A percentile compares a stretch with the other conserved stretches of the same genome.
Evolutionary conservation across 2,329 filamentous ascomycete genomes (phyloP).

Genomic region (Neofusicoccum sp.): DNA sequence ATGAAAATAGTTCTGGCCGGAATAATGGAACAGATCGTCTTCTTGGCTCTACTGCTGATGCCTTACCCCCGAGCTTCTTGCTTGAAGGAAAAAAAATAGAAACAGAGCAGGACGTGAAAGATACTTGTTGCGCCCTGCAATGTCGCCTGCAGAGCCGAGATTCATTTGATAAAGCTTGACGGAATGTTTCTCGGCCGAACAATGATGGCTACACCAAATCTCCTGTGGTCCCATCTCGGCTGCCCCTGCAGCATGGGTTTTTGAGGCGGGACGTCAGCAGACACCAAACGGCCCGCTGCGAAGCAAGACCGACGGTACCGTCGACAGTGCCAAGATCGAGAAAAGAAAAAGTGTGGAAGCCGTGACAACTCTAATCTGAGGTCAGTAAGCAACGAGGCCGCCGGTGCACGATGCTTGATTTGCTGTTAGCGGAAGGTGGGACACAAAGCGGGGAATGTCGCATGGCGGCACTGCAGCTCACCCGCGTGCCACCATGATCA

Average conservation of each 20-base stretch:
- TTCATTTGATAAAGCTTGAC: not conserved
- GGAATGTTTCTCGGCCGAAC: slow-evolving; percentile 15
- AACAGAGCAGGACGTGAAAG: not conserved
- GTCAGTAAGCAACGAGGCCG: not conserved
- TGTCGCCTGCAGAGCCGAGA: not conserved
- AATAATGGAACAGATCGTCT: not conserved
- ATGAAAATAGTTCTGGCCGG: not conserved
- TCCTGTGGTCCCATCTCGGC: not conserved
- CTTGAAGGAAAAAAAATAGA: slow-evolving; percentile 7
- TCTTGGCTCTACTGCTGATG: not conserved
- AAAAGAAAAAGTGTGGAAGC: not conserved
- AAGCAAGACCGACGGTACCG: not conserved
- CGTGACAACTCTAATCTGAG: not conserved
- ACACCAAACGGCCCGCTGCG: not conserved
- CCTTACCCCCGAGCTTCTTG: not conserved
- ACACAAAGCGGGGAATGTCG: slow-evolving; percentile 18
- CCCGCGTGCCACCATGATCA: slow-evolving; percentile 19
- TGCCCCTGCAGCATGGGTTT: not conserved
- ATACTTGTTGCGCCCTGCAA: not conserved
- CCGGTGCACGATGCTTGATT: slow-evolving; percentile 6
- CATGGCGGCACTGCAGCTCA: slow-evolving; percentile 17
- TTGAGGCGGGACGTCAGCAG: slow-evolving; percentile 16
- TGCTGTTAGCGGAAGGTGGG: slow-evolving; percentile 8
- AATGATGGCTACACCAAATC: not conserved
- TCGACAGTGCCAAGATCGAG: not conserved